These are phyloP conservation scores for Pythium rhizo-oryzae DNA, from an alignment of 352 stramenopile genomes.

Conservation along the genomic window DNA sequence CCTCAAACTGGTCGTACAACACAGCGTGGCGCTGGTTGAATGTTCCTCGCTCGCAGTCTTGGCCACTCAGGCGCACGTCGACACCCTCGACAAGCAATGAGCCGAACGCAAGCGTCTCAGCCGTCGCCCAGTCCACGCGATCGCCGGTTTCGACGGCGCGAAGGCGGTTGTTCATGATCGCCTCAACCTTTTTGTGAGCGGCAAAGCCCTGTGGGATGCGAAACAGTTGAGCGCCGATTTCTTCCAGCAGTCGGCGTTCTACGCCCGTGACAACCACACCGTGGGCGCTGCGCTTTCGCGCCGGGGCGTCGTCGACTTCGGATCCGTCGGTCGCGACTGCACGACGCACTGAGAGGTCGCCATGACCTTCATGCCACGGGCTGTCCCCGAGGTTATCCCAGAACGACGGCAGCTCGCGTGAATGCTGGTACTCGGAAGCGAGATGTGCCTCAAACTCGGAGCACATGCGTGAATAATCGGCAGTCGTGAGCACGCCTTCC, in stretches of 20 bases:
- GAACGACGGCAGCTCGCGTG: constrained; percentile 62
- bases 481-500: constrained; percentile 50
- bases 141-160: constrained; percentile 79
- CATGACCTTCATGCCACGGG: constrained; percentile 53
- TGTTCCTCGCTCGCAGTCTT: constrained; percentile 90
- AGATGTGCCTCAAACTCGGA: constrained; percentile 69
- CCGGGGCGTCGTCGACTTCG: constrained; percentile 3
- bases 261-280: constrained; percentile 55
- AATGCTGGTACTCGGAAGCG: constrained; percentile 71
- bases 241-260: constrained; percentile 68
- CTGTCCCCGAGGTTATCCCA: constrained; percentile 78
- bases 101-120: constrained; percentile 87
- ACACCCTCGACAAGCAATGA: constrained; percentile 84
- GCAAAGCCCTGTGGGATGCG: constrained; percentile 82
- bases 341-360: neutral
- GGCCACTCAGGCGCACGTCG: constrained; percentile 83
- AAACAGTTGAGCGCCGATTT: constrained; percentile 78
- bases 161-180: constrained; percentile 86
- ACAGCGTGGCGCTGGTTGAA: constrained; percentile 92
- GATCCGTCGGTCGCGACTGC: constrained; percentile 1
- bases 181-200: constrained; percentile 84
- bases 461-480: constrained; percentile 55
- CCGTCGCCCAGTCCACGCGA: constrained; percentile 88
- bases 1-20: constrained; percentile 87
- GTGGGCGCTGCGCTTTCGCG: neutral